phyloP scores from a whole-genome alignment of 495 filamentous ascomycete species.

The Aspergillus wentii region DNA sequence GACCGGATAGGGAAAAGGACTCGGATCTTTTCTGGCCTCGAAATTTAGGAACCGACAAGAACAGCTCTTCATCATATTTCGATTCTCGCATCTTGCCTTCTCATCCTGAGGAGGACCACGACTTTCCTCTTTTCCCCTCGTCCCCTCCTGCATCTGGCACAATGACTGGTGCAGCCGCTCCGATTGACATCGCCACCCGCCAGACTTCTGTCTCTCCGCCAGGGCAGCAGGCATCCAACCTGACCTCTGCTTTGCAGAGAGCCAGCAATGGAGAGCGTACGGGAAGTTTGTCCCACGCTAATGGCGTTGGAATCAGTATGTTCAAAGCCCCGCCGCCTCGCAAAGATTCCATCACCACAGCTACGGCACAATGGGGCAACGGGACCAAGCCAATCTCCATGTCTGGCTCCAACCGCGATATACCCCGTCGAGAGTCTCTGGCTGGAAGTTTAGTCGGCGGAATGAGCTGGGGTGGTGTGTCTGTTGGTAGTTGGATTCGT shows the following conservation, averaged over 20 bases:
- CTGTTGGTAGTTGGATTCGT: conserved; percentile 92
- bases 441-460: conserved; percentile 84
- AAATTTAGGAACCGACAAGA: conserved; percentile 7
- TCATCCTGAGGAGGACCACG: conserved; percentile 24
- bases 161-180: conserved; percentile 51
- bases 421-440: conserved; percentile 74
- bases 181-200: conserved; percentile 63
- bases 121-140: conserved; percentile 42
- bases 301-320: conserved; percentile 50
- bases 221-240: conserved; percentile 54
- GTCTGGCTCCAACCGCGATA: conserved; percentile 68
- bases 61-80: conserved; percentile 10
- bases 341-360: conserved; percentile 67
- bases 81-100: conserved; percentile 2
- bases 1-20: conserved; percentile 34
- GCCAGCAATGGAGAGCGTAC: conserved; percentile 35
- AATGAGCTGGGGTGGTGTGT: conserved; percentile 97
- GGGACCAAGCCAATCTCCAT: conserved; percentile 85
- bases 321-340: conserved; percentile 50
- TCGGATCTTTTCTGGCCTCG: conserved; percentile 10
- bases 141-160: conserved; percentile 20
- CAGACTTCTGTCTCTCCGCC: conserved; percentile 60
- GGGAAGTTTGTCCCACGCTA: conserved; percentile 36
- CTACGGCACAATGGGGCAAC: conserved; percentile 55
- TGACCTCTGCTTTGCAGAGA: conserved; percentile 56